Conservation (phyloP, 2,329 filamentous ascomycete species). For the Cyanodermella asteris region DNA sequence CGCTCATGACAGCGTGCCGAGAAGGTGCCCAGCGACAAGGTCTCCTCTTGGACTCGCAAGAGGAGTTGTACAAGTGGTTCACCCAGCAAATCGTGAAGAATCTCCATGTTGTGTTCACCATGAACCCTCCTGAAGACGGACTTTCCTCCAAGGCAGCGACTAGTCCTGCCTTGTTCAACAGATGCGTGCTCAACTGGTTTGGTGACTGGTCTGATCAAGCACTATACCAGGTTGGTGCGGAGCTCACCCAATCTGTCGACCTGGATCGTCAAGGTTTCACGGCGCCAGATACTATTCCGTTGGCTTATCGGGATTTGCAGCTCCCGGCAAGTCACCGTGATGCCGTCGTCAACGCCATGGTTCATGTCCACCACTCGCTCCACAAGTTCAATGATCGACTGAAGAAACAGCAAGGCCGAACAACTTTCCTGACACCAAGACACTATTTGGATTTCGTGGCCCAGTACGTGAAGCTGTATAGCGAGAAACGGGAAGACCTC, state of each 20-base stretch:
- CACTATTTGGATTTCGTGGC: constrained; percentile 97
- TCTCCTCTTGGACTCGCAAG: constrained; percentile 82
- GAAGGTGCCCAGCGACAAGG: constrained; percentile 94
- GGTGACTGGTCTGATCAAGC: constrained; percentile 99
- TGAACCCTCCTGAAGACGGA: constrained; percentile 95
- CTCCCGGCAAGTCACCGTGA: constrained; percentile 80
- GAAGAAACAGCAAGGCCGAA: constrained; percentile 74
- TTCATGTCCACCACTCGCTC: constrained; percentile 91
- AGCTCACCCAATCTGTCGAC: constrained; percentile 90
- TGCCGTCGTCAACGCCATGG: constrained; percentile 91
- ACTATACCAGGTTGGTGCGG: constrained; percentile 88
- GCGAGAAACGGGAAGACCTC: constrained; percentile 92
- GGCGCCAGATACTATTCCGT: constrained; percentile 75
- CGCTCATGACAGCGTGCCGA: constrained; percentile 98
- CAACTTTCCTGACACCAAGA: constrained; percentile 81
- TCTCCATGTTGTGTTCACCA: constrained; percentile 95
- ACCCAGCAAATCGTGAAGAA: constrained; percentile 99
- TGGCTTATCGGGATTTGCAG: constrained; percentile 68
- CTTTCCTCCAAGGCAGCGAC: constrained; percentile 91
- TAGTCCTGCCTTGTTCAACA: constrained; percentile 94
- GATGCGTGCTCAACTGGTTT: constrained; percentile 99
- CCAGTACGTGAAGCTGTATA: constrained; percentile 92
- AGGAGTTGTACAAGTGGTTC: constrained; percentile 99
- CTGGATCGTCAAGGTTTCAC: constrained; percentile 70
- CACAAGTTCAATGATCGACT: constrained; percentile 75